These are phyloP conservation scores for Curvularia sp. DNA, from an alignment of 2,329 filamentous ascomycete genomes.

Conservation along the genomic window DNA sequence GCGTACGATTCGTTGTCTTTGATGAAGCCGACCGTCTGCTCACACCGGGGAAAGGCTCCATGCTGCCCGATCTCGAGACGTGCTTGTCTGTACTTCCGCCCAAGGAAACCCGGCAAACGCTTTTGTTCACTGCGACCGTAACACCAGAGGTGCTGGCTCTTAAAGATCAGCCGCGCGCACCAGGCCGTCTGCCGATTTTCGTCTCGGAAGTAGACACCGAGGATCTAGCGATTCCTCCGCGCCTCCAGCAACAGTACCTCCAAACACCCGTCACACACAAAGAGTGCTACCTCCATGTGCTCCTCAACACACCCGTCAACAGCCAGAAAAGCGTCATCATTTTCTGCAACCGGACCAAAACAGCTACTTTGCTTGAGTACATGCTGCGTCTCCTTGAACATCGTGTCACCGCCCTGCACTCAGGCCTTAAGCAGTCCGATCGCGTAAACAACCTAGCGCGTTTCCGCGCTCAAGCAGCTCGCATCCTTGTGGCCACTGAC, in stretches of 20 bases:
- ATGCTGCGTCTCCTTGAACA: slow-evolving; percentile 85
- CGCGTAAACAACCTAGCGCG: slow-evolving; percentile 86
- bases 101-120: slow-evolving; percentile 81
- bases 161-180: slow-evolving; percentile 77
- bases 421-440: slow-evolving; percentile 81
- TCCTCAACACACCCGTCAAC: slow-evolving; percentile 78
- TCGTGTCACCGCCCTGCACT: slow-evolving; percentile 90
- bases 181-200: slow-evolving; percentile 78
- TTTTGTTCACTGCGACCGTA: slow-evolving; percentile 94
- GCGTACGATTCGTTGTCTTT: slow-evolving; percentile 85
- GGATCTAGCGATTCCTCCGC: slow-evolving; percentile 77
- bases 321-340: slow-evolving; percentile 80
- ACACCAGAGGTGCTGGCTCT: slow-evolving; percentile 89
- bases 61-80: slow-evolving; percentile 93
- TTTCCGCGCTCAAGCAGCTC: slow-evolving; percentile 87
- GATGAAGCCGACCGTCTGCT: slow-evolving; percentile 95
- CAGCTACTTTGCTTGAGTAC: slow-evolving; percentile 88
- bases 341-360: slow-evolving; percentile 91
- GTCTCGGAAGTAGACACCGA: slow-evolving; percentile 85
- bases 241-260: slow-evolving; percentile 83
- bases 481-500: slow-evolving; percentile 92
- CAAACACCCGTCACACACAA: slow-evolving; percentile 90
- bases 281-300: slow-evolving; percentile 91
- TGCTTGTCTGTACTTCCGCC: slow-evolving; percentile 84
- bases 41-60: slow-evolving; percentile 76